phyloP scores from a whole-genome alignment of 179 eudicot species.

The Actinidia arguta region DNA sequence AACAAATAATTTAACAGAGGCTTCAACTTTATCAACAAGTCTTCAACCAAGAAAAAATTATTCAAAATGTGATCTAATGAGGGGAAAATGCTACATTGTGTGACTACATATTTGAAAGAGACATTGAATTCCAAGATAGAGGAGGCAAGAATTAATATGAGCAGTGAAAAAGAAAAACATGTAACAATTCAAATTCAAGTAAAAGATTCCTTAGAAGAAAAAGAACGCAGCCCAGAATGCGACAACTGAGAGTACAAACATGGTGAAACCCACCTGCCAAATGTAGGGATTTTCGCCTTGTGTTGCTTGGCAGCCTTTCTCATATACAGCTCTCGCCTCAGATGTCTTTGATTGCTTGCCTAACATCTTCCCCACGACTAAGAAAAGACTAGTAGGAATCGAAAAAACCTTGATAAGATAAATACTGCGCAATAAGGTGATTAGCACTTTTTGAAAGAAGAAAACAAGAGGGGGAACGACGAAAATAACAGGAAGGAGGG shows the following conservation, averaged over 20 bases:
- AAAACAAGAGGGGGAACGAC: too few species aligned
- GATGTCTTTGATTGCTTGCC: conserved; percentile 71
- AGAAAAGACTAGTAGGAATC: too few species aligned
- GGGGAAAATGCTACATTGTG: not conserved
- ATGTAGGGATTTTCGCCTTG: conserved; percentile 95
- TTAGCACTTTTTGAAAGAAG: too few species aligned
- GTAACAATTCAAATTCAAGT: not conserved
- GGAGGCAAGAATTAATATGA: not conserved
- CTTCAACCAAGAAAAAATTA: not conserved
- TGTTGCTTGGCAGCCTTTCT: conserved; percentile 96
- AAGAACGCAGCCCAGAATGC: not conserved
- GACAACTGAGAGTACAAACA: not conserved
- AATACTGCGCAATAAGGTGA: too few species aligned
- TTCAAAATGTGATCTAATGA: not conserved
- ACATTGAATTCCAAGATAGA: not conserved
- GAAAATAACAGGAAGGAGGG: too few species aligned
- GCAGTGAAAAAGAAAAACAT: not conserved
- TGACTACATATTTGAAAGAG: not conserved
- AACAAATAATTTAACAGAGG: not conserved
- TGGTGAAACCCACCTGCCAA: conserved; percentile 82
- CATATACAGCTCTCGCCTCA: conserved; percentile 93
- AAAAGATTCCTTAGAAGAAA: not conserved
- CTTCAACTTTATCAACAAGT: not conserved
- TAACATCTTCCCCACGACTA: conserved; percentile 82
- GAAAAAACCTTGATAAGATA: too few species aligned